A percentile compares a stretch with the other conserved stretches of the same genome.
These are phyloP conservation scores for Cryphonectria japonica DNA, from an alignment of 2,329 filamentous ascomycete genomes.

Conservation along the genomic window DNA sequence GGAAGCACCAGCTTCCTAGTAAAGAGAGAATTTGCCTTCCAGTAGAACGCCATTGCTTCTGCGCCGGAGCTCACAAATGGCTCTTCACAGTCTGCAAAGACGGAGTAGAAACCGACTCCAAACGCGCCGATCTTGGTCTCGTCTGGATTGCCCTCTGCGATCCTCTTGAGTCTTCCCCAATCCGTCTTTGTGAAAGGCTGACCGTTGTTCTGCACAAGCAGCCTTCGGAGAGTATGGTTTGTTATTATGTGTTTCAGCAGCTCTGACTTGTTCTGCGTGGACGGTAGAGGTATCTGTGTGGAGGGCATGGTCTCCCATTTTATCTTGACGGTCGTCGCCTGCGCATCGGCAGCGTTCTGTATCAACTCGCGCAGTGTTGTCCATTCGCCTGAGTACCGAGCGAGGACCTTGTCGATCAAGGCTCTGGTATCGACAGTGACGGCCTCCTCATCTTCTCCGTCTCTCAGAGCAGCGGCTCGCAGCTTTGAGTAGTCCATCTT, in stretches of 20 bases:
- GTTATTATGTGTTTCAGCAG: slow-evolving; percentile 81
- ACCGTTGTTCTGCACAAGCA: slow-evolving; percentile 94
- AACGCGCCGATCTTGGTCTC: slow-evolving; percentile 99
- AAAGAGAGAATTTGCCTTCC: slow-evolving; percentile 97
- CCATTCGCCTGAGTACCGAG: slow-evolving; percentile 96
- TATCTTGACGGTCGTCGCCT: slow-evolving; percentile 85
- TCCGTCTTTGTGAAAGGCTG: slow-evolving; percentile 86
- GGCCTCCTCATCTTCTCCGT: slow-evolving; percentile 90
- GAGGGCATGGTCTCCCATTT: slow-evolving; percentile 92
- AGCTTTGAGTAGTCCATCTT: slow-evolving; percentile 75
- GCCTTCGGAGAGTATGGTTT: slow-evolving; percentile 81
- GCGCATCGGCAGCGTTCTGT: slow-evolving; percentile 97
- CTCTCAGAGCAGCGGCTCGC: slow-evolving; percentile 82
- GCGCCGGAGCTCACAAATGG: slow-evolving; percentile 93
- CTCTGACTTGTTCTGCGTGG: slow-evolving; percentile 67
- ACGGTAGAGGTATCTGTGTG: slow-evolving; percentile 70
- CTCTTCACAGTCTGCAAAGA: slow-evolving; percentile 97
- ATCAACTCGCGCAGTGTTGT: slow-evolving; percentile 88
- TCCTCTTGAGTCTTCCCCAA: slow-evolving; percentile 91
- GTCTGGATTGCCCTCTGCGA: slow-evolving; percentile 98
- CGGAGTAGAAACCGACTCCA: slow-evolving; percentile 97
- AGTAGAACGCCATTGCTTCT: slow-evolving; percentile 98
- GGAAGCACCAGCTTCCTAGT: slow-evolving; percentile 82
- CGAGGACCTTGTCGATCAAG: slow-evolving; percentile 95
- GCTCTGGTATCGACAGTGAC: slow-evolving; percentile 97